Evolutionary conservation across 2,329 filamentous ascomycete species (phyloP), one percentile per base, ranked within the genome.

Genomic region (Neofusicoccum ribis): DNA sequence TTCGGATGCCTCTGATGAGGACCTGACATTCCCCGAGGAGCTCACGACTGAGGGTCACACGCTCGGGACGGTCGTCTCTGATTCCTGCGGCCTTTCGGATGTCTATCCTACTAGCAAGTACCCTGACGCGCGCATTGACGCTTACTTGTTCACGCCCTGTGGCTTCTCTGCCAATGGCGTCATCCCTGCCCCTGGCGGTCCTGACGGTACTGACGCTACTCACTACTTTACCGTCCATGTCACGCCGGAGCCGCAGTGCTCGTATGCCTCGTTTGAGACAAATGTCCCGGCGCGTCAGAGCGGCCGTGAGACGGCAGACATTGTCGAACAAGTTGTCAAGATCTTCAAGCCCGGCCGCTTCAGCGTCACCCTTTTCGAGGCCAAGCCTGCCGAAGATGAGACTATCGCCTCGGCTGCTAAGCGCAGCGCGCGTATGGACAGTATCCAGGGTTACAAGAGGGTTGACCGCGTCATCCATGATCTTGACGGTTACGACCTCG

Each of bases 181-280:
- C 20, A 87, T 99, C 47, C 95, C 95, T 6, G 89, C 92, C 56
- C 88, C 91, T 0, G 74, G 73, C 39, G 77, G 76, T 43, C 74
- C 73, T 23, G 82, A 79, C 67, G 72, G 73, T 47, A 77, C 74
- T 7, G 74, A 77, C 52, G 72, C 73, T 12, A 77, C 75, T 0
- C 93, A 98, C 80, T 99, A 99, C 82, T 99, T 97, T 80, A 99
- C 94, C 0, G 95, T 99, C 27, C 95, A 99, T 75, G 95, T 99
- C 70, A 99, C 95, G 0, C 95, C 95, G 0, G 95, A 99, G 83
- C 92, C 94, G 14, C 89, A 97, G 73, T 99, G 94, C 83, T 97
- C 93, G 5, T 99, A 96, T 77, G 95, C 95, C 41, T 97, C 93
- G 1, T 99, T 99, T 75, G 95, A 99, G 83, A 98, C 95, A 70